A percentile compares a stretch with the other conserved stretches of the same genome.
These are phyloP conservation scores for Pseudogymnoascus destructans DNA, from an alignment of 2,329 filamentous ascomycete genomes.

Conservation along the genomic window DNA sequence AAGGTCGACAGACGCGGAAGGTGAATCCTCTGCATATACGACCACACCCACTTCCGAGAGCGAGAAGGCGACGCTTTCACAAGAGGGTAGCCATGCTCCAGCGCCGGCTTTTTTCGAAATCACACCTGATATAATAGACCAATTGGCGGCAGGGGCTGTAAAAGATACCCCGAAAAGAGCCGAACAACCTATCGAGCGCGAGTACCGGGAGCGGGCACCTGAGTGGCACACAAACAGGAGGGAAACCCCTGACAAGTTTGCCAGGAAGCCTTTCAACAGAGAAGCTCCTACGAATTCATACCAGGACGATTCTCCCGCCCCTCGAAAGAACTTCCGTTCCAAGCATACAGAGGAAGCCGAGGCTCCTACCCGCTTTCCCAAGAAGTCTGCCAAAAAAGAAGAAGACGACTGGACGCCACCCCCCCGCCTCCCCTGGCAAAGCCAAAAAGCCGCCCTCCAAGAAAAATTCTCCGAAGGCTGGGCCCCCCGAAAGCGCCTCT, in stretches of 20 bases:
- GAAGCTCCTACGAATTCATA: background rate
- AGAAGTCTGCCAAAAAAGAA: background rate
- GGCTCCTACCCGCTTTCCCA: background rate
- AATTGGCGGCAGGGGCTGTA: background rate
- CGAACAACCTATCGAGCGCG: background rate
- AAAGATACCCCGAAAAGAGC: background rate
- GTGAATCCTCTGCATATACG: background rate
- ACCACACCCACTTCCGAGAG: background rate
- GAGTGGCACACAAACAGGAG: background rate
- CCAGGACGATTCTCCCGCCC: background rate
- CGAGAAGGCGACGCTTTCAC: background rate
- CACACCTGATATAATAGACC: slow-evolving; percentile 2
- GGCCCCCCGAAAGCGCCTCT: slow-evolving; percentile 73
- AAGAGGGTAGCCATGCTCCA: background rate
- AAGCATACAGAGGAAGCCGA: background rate
- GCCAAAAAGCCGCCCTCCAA: slow-evolving; percentile 61
- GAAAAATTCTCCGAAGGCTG: slow-evolving; percentile 73
- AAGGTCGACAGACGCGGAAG: background rate
- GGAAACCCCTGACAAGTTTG: background rate
- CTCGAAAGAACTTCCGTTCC: background rate
- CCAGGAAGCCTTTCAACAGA: background rate
- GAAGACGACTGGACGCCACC: slow-evolving; percentile 15
- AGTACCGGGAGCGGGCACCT: background rate
- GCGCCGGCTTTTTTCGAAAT: background rate
- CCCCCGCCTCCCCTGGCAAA: slow-evolving; percentile 48